phyloP scores from a whole-genome alignment of 2,329 filamentous ascomycete species.

The Diaporthe batatas region DNA sequence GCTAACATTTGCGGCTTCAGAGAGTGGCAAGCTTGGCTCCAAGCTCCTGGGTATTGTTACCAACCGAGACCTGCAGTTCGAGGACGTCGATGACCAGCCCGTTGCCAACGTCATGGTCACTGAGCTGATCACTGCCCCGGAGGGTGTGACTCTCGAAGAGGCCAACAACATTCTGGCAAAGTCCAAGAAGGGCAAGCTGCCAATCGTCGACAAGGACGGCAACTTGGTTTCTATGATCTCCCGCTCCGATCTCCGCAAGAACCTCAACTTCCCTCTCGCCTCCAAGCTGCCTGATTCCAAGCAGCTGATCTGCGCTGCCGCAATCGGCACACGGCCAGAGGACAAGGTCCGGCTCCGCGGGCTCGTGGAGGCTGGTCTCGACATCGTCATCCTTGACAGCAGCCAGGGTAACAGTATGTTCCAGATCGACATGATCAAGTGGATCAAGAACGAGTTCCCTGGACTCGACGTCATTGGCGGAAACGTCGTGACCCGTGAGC shows the following conservation, averaged over 20 bases:
- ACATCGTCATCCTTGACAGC: slow-evolving; percentile 95
- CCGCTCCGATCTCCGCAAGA: slow-evolving; percentile 97
- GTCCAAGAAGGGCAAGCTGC: slow-evolving; percentile 99
- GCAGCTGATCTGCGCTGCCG: slow-evolving; percentile 94
- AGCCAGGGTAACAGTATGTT: slow-evolving; percentile 99
- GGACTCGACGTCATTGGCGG: slow-evolving; percentile 94
- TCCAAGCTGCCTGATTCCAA: slow-evolving; percentile 98
- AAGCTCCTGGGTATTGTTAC: slow-evolving; percentile 98
- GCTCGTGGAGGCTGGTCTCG: slow-evolving; percentile 93
- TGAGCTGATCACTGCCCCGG: slow-evolving; percentile 88
- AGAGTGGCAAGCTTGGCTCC: slow-evolving; percentile 91
- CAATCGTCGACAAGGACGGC: slow-evolving; percentile 85
- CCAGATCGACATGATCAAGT: slow-evolving; percentile 98
- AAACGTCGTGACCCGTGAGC: slow-evolving; percentile 98
- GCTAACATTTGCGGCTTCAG: slow-evolving; percentile 66
- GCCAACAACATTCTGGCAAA: slow-evolving; percentile 93
- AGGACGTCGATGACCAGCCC: slow-evolving; percentile 77
- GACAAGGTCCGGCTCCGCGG: slow-evolving; percentile 89
- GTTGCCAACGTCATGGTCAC: slow-evolving; percentile 96
- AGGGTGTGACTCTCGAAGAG: slow-evolving; percentile 86
- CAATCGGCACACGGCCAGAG: slow-evolving; percentile 94
- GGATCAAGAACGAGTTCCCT: slow-evolving; percentile 89
- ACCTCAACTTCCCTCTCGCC: slow-evolving; percentile 94
- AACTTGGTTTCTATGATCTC: slow-evolving; percentile 94
- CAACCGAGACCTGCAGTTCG: slow-evolving; percentile 97